phyloP scores from a whole-genome alignment of 108 stramenopile genomes.

The Asterionellopsis glacialis region DNA sequence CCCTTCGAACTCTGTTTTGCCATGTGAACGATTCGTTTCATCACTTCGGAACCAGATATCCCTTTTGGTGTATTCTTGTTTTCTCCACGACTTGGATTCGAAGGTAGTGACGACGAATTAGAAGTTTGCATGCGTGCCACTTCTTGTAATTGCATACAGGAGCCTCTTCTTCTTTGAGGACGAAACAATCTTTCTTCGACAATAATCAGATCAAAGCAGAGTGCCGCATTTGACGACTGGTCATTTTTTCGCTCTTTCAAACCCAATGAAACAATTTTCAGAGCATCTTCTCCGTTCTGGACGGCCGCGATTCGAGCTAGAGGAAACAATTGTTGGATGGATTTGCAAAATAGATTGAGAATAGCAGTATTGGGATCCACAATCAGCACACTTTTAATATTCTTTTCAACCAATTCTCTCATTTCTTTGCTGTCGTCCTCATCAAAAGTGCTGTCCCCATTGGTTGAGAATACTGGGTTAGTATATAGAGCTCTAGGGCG shows the following conservation, averaged over 20 bases:
- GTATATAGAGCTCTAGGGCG: slow-evolving; percentile 28
- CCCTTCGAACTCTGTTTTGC: too few species aligned
- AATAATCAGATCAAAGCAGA: slow-evolving; percentile 51
- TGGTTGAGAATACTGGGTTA: slow-evolving; percentile 21
- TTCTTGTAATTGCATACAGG: slow-evolving; percentile 9
- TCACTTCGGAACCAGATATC: slow-evolving; percentile 15
- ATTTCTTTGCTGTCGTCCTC: slow-evolving; percentile 8
- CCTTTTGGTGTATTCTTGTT: slow-evolving; percentile 1
- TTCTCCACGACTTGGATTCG: slow-evolving; percentile 10
- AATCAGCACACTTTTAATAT: slow-evolving; percentile 54
- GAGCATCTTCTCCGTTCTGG: slow-evolving; percentile 47
- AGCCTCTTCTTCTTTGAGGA: too few species aligned
- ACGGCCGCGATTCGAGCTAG: slow-evolving; percentile 43
- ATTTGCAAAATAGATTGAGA: slow-evolving; percentile 43
- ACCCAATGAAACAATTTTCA: slow-evolving; percentile 19
- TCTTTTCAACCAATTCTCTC: slow-evolving; percentile 32
- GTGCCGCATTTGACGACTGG: slow-evolving; percentile 19
- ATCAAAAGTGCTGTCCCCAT: background rate
- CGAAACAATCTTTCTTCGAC: slow-evolving; percentile 42
- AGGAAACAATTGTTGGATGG: slow-evolving; percentile 50
- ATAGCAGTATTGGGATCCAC: slow-evolving; percentile 56
- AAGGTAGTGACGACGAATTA: slow-evolving; percentile 3
- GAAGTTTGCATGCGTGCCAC: slow-evolving; percentile 30
- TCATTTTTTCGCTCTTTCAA: slow-evolving; percentile 4
- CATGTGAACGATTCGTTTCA: background rate